These are phyloP conservation scores for Phytophthora cactorum DNA, from an alignment of 352 stramenopile genomes.

Conservation along the genomic window DNA sequence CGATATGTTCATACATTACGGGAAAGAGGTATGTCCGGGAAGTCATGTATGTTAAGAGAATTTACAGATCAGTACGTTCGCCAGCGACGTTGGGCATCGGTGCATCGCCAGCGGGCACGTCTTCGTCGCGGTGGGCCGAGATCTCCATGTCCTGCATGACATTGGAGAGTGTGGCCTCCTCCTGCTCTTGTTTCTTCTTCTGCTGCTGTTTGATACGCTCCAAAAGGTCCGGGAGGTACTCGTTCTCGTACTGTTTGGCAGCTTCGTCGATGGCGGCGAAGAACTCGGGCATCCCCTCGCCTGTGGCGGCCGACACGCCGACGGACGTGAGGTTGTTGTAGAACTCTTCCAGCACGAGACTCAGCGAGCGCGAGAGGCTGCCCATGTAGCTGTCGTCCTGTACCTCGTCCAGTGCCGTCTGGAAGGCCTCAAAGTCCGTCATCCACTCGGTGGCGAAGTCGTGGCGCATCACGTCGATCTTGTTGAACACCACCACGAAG, in stretches of 20 bases:
- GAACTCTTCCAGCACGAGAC: conserved; percentile 88
- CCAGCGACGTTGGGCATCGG: conserved; percentile 22
- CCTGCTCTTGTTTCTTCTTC: conserved; percentile 46
- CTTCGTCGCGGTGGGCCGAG: conserved; percentile 35
- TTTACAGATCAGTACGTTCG: conserved; percentile 72
- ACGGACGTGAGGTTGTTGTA: conserved; percentile 96
- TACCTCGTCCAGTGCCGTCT: conserved; percentile 93
- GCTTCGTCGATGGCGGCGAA: conserved; percentile 91
- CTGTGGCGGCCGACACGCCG: conserved; percentile 95
- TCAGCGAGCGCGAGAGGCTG: conserved; percentile 91
- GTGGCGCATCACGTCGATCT: conserved; percentile 95
- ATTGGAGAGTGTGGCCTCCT: conserved; percentile 62
- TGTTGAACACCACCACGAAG: conserved; percentile 99
- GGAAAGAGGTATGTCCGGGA: conserved; percentile 2
- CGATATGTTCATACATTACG: not conserved
- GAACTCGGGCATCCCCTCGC: conserved; percentile 95
- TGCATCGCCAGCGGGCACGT: conserved; percentile 10
- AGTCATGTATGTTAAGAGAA: conserved; percentile 10
- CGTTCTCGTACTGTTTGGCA: conserved; percentile 86
- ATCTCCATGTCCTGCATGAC: conserved; percentile 89
- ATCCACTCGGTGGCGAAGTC: conserved; percentile 99
- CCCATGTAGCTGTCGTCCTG: conserved; percentile 94
- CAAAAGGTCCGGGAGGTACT: conserved; percentile 84
- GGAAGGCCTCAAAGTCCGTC: conserved; percentile 98
- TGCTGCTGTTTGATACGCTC: conserved; percentile 72